Evolutionary conservation across 371 early-diverging fungal species (phyloP).

Genomic region (Mortierella sp.): DNA sequence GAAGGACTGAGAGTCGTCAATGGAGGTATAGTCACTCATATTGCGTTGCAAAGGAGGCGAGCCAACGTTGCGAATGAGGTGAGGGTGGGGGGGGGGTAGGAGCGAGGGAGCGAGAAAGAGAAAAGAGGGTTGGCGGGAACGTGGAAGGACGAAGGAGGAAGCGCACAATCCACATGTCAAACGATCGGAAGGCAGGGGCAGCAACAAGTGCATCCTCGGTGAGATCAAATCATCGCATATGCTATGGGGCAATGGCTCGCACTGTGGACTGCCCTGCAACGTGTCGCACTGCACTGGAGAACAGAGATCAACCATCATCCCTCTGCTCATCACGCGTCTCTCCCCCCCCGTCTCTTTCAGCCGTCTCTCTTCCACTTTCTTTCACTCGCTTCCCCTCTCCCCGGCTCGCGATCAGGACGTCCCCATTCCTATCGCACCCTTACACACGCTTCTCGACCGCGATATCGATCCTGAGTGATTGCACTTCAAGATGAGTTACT

Average conservation of each 20-base stretch:
- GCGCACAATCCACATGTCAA: no score
- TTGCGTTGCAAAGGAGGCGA: not conserved
- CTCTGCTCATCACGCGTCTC: not conserved
- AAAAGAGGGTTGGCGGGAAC: conserved; percentile 2
- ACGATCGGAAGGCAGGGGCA: no score
- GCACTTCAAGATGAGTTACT: conserved; percentile 66
- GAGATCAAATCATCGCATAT: no score
- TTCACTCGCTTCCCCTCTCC: not conserved
- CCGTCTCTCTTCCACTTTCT: not conserved
- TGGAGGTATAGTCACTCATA: conserved; percentile 42
- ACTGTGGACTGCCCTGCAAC: no score
- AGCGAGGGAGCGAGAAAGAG: not conserved
- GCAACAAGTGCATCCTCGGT: no score
- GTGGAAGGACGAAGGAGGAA: no score
- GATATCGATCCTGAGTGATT: conserved; percentile 13
- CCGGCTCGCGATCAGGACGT: not conserved
- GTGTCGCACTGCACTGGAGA: no score
- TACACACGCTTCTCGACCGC: not conserved
- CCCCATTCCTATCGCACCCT: conserved; percentile 2
- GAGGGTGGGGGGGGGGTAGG: not conserved
- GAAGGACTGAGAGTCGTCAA: conserved; percentile 50
- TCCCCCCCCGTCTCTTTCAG: conserved; percentile 4
- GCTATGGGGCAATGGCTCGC: no score
- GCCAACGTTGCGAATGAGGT: not conserved
- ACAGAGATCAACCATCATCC: no score